Evolutionary conservation across 257 asterid genomes (phyloP).

Genomic region (Scutellaria minor): DNA sequence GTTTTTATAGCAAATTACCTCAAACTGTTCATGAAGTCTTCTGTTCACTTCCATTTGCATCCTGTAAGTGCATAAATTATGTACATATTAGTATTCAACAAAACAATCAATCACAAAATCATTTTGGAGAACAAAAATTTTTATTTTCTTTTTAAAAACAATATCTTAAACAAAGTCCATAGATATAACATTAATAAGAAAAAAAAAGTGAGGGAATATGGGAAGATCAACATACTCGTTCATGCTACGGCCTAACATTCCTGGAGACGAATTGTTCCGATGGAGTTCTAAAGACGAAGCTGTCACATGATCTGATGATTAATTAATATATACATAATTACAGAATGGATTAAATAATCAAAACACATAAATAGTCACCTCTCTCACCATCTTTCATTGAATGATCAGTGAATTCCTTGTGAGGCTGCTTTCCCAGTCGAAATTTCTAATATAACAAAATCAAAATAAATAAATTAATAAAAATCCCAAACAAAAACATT

Average conservation of each 20-base stretch:
- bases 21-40: conserved; percentile 94
- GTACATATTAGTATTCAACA: conserved; percentile 38
- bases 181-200: too few relatives aligned
- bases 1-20: conserved; percentile 48
- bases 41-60: conserved; percentile 99
- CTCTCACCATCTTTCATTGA: conserved; percentile 85
- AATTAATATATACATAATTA: not conserved
- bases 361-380: conserved; percentile 17
- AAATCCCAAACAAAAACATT: not conserved
- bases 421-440: conserved; percentile 98
- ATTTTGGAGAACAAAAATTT: too few relatives aligned
- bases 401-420: conserved; percentile 94
- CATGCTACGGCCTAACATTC: conserved; percentile 90
- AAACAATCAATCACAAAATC: too few relatives aligned
- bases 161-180: too few relatives aligned
- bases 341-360: not conserved
- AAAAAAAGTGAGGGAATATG: not conserved
- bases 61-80: conserved; percentile 65
- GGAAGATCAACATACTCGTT: conserved; percentile 67
- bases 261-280: conserved; percentile 79
- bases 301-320: conserved; percentile 36
- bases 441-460: conserved; percentile 60
- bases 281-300: conserved; percentile 86
- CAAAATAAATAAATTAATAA: not conserved
- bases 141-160: too few relatives aligned